Conservation (phyloP, 108 stramenopile species). For the Skeletonema tropicum region DNA sequence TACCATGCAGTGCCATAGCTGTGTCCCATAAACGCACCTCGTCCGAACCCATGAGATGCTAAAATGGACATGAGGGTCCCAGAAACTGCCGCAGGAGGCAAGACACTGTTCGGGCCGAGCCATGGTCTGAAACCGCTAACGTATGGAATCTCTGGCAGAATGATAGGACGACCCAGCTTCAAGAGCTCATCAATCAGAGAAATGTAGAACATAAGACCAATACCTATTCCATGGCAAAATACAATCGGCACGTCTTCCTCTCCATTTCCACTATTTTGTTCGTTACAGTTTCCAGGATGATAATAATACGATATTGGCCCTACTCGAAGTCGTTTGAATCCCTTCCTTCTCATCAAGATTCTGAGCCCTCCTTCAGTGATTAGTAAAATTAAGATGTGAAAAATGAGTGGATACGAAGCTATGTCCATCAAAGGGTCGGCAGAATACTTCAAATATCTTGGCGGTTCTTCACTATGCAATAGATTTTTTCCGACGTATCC, state of each 20-base stretch:
- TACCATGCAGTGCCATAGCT: slow-evolving; percentile 78
- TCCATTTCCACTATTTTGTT: slow-evolving; percentile 28
- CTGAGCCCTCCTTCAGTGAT: slow-evolving; percentile 72
- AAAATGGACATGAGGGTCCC: slow-evolving; percentile 82
- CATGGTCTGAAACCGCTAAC: slow-evolving; percentile 86
- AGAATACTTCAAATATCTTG: slow-evolving; percentile 71
- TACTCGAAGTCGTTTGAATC: slow-evolving; percentile 66
- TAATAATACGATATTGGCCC: slow-evolving; percentile 83
- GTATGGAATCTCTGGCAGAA: slow-evolving; percentile 83
- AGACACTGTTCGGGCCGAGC: slow-evolving; percentile 71
- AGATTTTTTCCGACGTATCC: slow-evolving; percentile 58
- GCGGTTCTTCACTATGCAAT: slow-evolving; percentile 48
- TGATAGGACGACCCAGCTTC: slow-evolving; percentile 68
- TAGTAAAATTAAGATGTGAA: slow-evolving; percentile 68
- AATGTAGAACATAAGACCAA: slow-evolving; percentile 80
- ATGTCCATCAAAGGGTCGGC: slow-evolving; percentile 80
- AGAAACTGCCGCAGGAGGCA: slow-evolving; percentile 72
- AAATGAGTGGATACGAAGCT: slow-evolving; percentile 72
- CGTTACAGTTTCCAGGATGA: slow-evolving; percentile 59
- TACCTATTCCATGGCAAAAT: slow-evolving; percentile 89
- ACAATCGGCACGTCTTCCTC: slow-evolving; percentile 66
- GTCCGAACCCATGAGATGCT: slow-evolving; percentile 70
- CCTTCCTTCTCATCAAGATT: slow-evolving; percentile 64
- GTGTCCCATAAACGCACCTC: slow-evolving; percentile 78
- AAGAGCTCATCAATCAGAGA: slow-evolving; percentile 72